Conservation (phyloP, 2,329 filamentous ascomycete genomes). For the Hypoxylon sp. region DNA sequence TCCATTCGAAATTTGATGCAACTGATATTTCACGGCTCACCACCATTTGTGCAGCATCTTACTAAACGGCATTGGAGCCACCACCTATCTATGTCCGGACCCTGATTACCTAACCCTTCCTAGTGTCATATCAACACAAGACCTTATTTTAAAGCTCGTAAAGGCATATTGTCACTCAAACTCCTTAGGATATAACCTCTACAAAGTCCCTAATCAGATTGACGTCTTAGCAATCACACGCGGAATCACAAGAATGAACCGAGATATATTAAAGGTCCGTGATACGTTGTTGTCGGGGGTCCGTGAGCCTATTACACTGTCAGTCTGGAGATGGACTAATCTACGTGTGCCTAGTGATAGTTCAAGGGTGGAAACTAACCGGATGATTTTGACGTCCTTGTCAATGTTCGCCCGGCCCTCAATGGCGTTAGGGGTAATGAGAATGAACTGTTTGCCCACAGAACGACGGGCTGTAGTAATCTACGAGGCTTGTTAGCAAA, state of each 20-base stretch:
- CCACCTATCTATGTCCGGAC: conserved; percentile 19
- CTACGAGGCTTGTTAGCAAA: conserved; percentile 59
- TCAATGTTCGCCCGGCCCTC: conserved; percentile 70
- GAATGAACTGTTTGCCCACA: conserved; percentile 92
- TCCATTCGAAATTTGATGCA: conserved; percentile 10
- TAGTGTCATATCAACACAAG: conserved; percentile 12
- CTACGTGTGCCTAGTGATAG: background rate
- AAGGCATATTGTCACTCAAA: conserved; percentile 6
- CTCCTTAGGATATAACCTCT: conserved; percentile 18
- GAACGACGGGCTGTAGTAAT: conserved; percentile 87
- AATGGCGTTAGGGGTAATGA: conserved; percentile 95
- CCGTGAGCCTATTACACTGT: conserved; percentile 64
- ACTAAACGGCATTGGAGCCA: conserved; percentile 22
- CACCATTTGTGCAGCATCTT: conserved; percentile 30
- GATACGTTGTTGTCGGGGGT: conserved; percentile 71
- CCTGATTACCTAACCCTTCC: conserved; percentile 1
- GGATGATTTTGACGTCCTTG: conserved; percentile 83
- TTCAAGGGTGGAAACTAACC: conserved; percentile 59
- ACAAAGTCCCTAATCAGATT: conserved; percentile 16
- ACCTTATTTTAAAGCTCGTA: background rate
- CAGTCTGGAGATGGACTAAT: conserved; percentile 42
- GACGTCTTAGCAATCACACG: conserved; percentile 4
- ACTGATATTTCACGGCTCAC: conserved; percentile 10
- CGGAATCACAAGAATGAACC: conserved; percentile 19
- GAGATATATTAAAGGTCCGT: conserved; percentile 48